Evolutionary conservation across 805 yeast genomes (phyloP), one percentile per base, ranked within the genome.

Genomic region (Komagataella kurtzmanii): DNA sequence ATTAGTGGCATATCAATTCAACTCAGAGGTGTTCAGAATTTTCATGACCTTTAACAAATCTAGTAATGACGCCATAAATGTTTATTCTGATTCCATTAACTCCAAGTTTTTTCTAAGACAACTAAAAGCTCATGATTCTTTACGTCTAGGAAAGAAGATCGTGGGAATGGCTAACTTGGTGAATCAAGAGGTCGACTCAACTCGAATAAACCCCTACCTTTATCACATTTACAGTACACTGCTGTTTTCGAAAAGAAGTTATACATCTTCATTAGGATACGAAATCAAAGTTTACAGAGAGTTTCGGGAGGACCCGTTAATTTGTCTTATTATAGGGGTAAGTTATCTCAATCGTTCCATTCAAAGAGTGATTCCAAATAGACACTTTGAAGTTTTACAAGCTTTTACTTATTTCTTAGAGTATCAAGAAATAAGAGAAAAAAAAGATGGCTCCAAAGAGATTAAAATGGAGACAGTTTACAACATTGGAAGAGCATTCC

Each of bases 81-180:
- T 77, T 17, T 79, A 84, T 60, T 82, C 87, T 49, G 82, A 85
- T 49, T 81, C 88, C 43, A 86, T 88, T 55, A 91, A 88, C 61
- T 98, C 91, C 59, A 93, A 93, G 64, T 91, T 81, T 62, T 82
- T 91, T 55, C 68, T 93, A 54, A 79, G 99, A 57, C 97, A 90
- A 58, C 72, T 91, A 56, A 93, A 91, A 62, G 95, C 96, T 0
- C 81, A 79, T 62, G 99, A 93, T 63, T 78, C 93, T 2, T 60
- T 84, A 14, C 74, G 80, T 30, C 71, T 69, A 7, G 66, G 72
- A 7, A 76, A 74, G 46, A 72, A 73, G 10, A 78, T 88, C 17
- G 68, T 78, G 2, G 97, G 97, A 1, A 88, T 87, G 73, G 93
- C 96, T 0, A 82, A 82, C 3, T 74, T 88, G 10, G 70, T 79